Evolutionary conservation across 306 rosid species (phyloP), one percentile per base, ranked within the genome.

Genomic region (Aeschynomene evenia): DNA sequence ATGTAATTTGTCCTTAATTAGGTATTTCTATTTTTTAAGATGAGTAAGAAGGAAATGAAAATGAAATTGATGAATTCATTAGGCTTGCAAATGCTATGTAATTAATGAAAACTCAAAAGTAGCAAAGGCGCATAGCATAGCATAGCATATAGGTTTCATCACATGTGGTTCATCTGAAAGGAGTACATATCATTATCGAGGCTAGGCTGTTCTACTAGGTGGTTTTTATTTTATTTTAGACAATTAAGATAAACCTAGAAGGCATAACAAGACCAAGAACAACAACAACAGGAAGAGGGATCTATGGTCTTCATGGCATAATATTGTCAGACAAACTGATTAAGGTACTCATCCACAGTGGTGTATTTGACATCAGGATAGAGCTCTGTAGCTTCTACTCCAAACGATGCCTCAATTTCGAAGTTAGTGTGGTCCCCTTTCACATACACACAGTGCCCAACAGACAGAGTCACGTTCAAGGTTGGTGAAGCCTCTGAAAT

Each of bases 331-430:
- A 83, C 87, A 77, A 85, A 83, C 71, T 85, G 87, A 76, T 59
- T 39, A 56, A 85, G 91, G 79, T 59, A 87, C 59, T 89, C 87
- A 57, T 87, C 92, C 66, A 85, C 93, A 1, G 86, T 77, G 2
- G 88, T 81, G 83, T 85, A 85, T 68, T 85, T 79, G 53, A 86
- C 90, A 76, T 85, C 92, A 23, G 96, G 87, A 46, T 89, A 86
- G 34, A 84, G 84, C 37, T 74, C 78, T 22, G 86, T 61, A 58
- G 96, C 93, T 65, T 89, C 96, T 15, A 85, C 91, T 29, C 96
- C 93, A 57, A 89, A 80, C 2, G 79, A 51, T 26, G 86, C 48
- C 62, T 85, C 91, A 24, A 90, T 73, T 66, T 87, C 93, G 19
- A 85, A 87, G 86, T 90, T 87, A 0, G 93, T 80, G 4, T 90